phyloP scores from a whole-genome alignment of 2,329 filamentous ascomycete genomes.

The Didymosphaeria variabile region DNA sequence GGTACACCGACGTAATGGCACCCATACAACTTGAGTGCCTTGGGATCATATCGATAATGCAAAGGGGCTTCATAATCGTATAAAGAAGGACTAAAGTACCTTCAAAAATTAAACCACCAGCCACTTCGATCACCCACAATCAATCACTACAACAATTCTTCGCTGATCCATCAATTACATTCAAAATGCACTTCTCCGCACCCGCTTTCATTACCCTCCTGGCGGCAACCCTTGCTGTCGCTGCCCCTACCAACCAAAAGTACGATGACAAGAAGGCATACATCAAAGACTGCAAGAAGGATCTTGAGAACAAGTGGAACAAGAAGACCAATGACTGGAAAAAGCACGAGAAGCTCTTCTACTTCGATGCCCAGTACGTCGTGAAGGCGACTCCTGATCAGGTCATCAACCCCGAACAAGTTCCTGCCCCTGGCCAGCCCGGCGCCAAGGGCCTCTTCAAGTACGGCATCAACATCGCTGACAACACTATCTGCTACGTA shows the following conservation, averaged over 20 bases:
- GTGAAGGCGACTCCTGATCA: constrained; percentile 60
- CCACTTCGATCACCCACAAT: not conserved
- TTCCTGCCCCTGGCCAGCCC: constrained; percentile 52
- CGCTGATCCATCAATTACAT: not conserved
- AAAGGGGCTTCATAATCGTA: not conserved
- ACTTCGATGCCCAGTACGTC: constrained; percentile 61
- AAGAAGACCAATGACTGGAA: constrained; percentile 27
- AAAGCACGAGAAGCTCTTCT: constrained; percentile 38
- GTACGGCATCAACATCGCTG: constrained; percentile 61
- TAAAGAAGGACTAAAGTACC: not conserved
- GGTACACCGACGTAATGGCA: not conserved
- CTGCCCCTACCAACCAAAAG: constrained; percentile 26
- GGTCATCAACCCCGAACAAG: constrained; percentile 54
- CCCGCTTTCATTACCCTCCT: constrained; percentile 30
- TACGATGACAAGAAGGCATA: not conserved
- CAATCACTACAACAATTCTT: not conserved
- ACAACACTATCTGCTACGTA: constrained; percentile 56
- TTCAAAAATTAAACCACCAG: not conserved
- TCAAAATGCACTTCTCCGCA: constrained; percentile 33
- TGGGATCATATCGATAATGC: not conserved
- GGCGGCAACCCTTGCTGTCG: constrained; percentile 28
- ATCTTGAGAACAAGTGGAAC: constrained; percentile 28
- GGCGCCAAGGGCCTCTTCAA: constrained; percentile 61
- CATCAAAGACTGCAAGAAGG: not conserved
- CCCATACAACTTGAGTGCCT: not conserved